Base-by-base conservation (phyloP, 495 filamentous ascomycete genomes). In the Trichoderma erinaceum region DNA sequence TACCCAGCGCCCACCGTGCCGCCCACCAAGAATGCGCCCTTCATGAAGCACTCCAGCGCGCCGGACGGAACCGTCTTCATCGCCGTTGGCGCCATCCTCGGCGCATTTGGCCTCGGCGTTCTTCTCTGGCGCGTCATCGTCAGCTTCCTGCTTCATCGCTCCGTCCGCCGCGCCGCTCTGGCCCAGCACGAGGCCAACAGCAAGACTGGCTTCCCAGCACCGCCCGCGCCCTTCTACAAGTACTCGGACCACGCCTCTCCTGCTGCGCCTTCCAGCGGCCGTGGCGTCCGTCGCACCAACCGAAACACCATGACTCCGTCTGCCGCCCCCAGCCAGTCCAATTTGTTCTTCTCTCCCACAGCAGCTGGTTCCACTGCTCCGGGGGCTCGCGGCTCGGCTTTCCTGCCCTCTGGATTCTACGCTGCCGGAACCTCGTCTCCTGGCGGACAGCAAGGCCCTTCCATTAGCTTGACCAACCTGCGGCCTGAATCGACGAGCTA, bases 41-140 rank as follows among this genome's bases (percentile, higher is more conserved):
- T 92, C 75, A 97, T 99, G 93, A 91, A 96, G 73, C 89, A 89
- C 74, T 93, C 92, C n/a, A 89, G 82, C 58, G 84, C 93, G 10
- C 95, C 95, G 0, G 92, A 98, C 78, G 95, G 95, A 21, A 97
- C 95, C 29, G 88, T 99, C 41, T 99, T 99, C 81, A 99, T 99
- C 74, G 88, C 85, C 50, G 96, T 97, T 23, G 95, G 96, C 61
- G 91, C 92, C 23, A 88, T 89, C 41, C 85, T 99, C 4, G 96
- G 90, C 38, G 87, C 93, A 68, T 86, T 97, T 68, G 92, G 87
- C 4, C 78, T 92, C 13, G 85, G 88, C 27, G 84, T 99, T 21
- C 83, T 98, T 3, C 84, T 88, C 66, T 99, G 95, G 95, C 90
- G 95, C 66, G 89, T 83, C 63, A 84, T 97, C 67, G 88, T 98